These are phyloP conservation scores for Metarhizium robertsii DNA, from an alignment of 2,329 filamentous ascomycete genomes.

Conservation along the genomic window DNA sequence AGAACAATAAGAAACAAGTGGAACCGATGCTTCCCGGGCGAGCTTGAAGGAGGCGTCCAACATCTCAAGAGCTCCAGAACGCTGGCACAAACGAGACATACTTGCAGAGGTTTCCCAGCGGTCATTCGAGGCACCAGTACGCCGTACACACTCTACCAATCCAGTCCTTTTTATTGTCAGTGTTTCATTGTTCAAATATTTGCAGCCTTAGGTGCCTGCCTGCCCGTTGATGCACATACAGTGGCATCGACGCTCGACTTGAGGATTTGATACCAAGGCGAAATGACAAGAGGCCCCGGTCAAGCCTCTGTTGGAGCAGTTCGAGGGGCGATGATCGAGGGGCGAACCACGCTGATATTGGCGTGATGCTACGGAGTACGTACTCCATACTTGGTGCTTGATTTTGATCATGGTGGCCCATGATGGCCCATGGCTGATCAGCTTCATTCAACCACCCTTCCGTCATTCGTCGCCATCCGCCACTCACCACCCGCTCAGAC, in stretches of 20 bases:
- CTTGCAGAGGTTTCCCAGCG: neutral
- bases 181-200: too few species aligned
- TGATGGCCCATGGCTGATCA: neutral
- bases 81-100: neutral
- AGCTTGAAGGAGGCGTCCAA: neutral
- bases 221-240: too few species aligned
- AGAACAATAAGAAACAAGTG: neutral
- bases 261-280: neutral
- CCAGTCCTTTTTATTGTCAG: too few species aligned
- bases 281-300: neutral
- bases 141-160: too few species aligned
- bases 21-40: neutral
- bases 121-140: too few species aligned
- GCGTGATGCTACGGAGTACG: neutral
- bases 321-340: neutral
- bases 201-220: too few species aligned
- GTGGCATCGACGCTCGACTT: neutral
- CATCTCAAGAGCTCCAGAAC: neutral
- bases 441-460: neutral
- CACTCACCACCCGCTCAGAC: neutral
- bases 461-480: neutral
- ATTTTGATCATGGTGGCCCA: neutral
- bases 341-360: conserved; percentile 1
- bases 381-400: neutral
- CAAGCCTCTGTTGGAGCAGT: neutral